Conservation (phyloP, 306 rosid genomes). For the Dalbergia cochinchinensis region DNA sequence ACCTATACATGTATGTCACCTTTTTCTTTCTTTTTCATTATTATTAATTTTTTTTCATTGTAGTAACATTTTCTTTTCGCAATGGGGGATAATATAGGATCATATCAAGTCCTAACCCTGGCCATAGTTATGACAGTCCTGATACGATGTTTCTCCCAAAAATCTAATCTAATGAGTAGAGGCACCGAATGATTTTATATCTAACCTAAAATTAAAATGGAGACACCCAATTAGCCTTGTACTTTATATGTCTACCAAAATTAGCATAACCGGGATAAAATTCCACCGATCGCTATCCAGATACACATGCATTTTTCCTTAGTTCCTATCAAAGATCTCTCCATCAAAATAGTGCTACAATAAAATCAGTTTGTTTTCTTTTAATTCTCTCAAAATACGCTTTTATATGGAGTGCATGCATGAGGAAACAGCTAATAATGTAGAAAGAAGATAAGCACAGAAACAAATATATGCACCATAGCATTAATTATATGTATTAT, state of each 20-base stretch:
- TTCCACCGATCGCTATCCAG: not conserved
- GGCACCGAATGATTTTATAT: too few species aligned
- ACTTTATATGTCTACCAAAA: not conserved
- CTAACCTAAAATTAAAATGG: not conserved
- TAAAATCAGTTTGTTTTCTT: not conserved
- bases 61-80: too few species aligned
- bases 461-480: not conserved
- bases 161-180: too few species aligned
- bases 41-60: too few species aligned
- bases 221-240: not conserved
- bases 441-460: not conserved
- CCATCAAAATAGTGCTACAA: not conserved
- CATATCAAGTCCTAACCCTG: too few species aligned
- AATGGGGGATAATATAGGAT: too few species aligned
- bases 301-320: not conserved
- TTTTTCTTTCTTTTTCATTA: not conserved
- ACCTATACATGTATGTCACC: too few species aligned
- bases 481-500: not conserved
- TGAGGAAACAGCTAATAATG: not conserved
- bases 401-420: too few species aligned
- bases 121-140: too few species aligned
- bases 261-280: not conserved
- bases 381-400: not conserved
- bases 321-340: not conserved
- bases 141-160: too few species aligned